Base-by-base conservation (phyloP, 1,284 basidiomycete species). In the Calocybe gambosa region DNA sequence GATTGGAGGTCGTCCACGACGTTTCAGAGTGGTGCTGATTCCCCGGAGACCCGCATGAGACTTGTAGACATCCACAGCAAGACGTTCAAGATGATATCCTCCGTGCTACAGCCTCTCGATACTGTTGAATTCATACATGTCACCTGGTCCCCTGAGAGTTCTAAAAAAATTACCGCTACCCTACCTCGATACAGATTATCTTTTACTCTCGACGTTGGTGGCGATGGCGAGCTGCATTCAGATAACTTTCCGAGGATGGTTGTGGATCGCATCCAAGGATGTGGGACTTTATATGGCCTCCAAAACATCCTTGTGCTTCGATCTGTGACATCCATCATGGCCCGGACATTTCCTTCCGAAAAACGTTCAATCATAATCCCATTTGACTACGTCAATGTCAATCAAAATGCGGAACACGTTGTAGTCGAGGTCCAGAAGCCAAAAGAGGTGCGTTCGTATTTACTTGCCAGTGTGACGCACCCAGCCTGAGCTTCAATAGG, bases 211-310 rank as follows among this genome's bases (percentile, higher is more conserved):
- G 61, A 60, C 31, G 12, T 49, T 3, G 42, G 44, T 9, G 41
- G 60, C 31, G 12, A 49, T 3, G 42, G 44, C 12, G 41, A 41
- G 16, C 46, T 72, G 12, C 62, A 67, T 34, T 72, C 62, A 13
- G 54, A 47, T 4, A 67, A 67, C 37, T 52, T 69, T n/a, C 63
- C 60, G 5, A 61, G 58, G 4, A 66, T 70, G 54, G 50, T 66
- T 9, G 53, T 73, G 3, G 64, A 69, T 40, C 9, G 43, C 0
- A 43, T 57, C 34, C 70, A 71, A 47, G 67, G 63, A 0, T 50
- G 56, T 2, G 68, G 68, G 1, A 66, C 67, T 0, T 54, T 74
- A 49, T 58, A 69, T 29, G 72, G 72, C 5, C 53, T 78, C 4
- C 34, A 42, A 2, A 70, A 61, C 43, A 63, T 65, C 39, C 63